Conservation (phyloP, 78 protist genomes). For the Chrysochromulina tobinii region DNA sequence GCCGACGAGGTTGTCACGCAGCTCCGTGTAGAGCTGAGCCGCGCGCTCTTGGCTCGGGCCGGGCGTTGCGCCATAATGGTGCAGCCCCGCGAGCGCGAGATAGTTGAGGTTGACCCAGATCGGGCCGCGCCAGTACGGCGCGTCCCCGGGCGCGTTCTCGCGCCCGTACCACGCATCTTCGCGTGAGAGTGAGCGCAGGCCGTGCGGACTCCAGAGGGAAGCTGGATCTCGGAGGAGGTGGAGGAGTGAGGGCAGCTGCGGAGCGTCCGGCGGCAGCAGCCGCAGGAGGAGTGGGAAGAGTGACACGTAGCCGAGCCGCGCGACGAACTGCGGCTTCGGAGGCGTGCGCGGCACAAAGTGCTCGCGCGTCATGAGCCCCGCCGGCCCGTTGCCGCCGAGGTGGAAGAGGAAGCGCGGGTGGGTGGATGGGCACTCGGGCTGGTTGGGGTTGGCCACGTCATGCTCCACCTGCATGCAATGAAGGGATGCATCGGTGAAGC, state of each 20-base stretch:
- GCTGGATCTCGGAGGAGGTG: constrained; percentile 38
- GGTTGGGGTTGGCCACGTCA: not conserved
- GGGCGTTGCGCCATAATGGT: not conserved
- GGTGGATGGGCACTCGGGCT: not conserved
- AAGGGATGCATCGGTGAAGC: too few species aligned
- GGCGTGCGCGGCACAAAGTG: not conserved
- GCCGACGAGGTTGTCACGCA: constrained; percentile 61
- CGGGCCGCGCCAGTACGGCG: constrained; percentile 90
- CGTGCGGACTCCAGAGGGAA: constrained; percentile 59
- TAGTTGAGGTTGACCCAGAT: constrained; percentile 95
- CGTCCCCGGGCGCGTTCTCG: constrained; percentile 55
- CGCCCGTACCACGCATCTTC: constrained; percentile 61
- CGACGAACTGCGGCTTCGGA: not conserved
- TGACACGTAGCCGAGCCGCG: constrained; percentile 71
- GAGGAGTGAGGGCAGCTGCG: constrained; percentile 2
- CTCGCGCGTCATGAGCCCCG: constrained; percentile 4
- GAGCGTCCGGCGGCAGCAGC: not conserved
- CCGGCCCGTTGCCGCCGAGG: not conserved
- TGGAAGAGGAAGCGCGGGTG: constrained; percentile 24
- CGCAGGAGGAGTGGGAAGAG: constrained; percentile 82
- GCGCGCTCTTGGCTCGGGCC: not conserved
- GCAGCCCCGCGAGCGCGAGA: constrained; percentile 63
- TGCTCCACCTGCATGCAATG: not conserved
- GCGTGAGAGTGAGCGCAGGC: constrained; percentile 62
- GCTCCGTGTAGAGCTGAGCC: constrained; percentile 5